Base-by-base conservation (phyloP, 352 stramenopile species). In the Globisporangium yorkense region DNA sequence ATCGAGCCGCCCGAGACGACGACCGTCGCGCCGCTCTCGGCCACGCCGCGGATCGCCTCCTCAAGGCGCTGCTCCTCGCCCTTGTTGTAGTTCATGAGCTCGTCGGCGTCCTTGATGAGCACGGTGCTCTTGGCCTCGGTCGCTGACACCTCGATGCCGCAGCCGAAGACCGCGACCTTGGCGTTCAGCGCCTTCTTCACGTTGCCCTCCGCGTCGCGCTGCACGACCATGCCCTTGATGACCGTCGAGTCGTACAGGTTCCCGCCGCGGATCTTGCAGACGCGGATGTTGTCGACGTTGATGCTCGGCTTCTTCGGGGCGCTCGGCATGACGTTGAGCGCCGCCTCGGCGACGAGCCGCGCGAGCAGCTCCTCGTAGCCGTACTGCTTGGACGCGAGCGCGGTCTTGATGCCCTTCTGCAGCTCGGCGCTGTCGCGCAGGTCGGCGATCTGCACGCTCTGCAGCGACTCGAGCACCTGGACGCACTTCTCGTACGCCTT, bases 81-180 rank as follows among this genome's bases (percentile, higher is more conserved):
- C 80, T 98, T 98, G 87, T 99, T 99, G 92, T 99, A 99, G 76
- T 97, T 98, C 81, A 98, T 98, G 62, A 99, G 88, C 80, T 99
- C 97, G 52, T 99, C 96, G 12, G 97, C 97, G 61, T 90, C 98
- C 77, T 99, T 98, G 74, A 99, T 98, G n/a, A 99, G 82, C 57
- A 99, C 97, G 3, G 97, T 99, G 70, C 97, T 98, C 86, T 99
- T 99, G 29, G 97, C 96, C 74, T 99, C 97, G 2, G 96, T 99
- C 41, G 83, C 86, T 48, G 87, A 97, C 20, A 98, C 92, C 77
- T 99, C 97, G 56, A 99, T 89, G 43, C 96, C 97, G 61, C 94
- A 99, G 55, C 89, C 96, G 74, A 99, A 99, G 29, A 99, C 92
- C 4, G 89, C 92, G 49, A 99, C 79, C 75, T 99, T 99, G 41